These are phyloP conservation scores for Capillidium rhysosporum DNA, from an alignment of 371 early-diverging fungal species.

Conservation along the genomic window DNA sequence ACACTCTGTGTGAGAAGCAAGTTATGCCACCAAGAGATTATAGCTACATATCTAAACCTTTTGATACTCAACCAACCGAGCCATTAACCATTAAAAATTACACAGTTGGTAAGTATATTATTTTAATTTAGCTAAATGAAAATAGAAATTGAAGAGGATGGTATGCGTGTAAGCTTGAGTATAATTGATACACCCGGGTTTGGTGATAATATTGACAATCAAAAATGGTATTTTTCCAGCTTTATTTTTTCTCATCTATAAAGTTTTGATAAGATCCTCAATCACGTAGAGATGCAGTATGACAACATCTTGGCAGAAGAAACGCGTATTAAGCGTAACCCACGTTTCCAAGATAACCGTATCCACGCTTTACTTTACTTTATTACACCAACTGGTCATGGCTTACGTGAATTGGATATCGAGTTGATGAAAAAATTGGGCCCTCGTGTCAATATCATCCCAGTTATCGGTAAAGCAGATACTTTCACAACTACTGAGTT, in stretches of 20 bases:
- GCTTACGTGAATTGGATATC: conserved; percentile 90
- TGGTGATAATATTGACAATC: conserved; percentile 80
- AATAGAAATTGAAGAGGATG: conserved; percentile 87
- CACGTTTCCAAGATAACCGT: conserved; percentile 90
- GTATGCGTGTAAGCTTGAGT: conserved; percentile 64
- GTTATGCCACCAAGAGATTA: conserved; percentile 44
- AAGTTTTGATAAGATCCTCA: conserved; percentile 65
- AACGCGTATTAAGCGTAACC: conserved; percentile 81
- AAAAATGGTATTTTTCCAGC: conserved; percentile 30
- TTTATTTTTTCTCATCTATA: not conserved
- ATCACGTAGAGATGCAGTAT: conserved; percentile 85
- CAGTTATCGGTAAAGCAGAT: conserved; percentile 67
- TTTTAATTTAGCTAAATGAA: not conserved
- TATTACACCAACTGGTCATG: conserved; percentile 93
- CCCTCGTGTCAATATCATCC: conserved; percentile 86
- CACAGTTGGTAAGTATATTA: conserved; percentile 1
- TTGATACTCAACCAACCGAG: conserved; percentile 1
- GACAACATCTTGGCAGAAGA: conserved; percentile 94
- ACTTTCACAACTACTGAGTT: conserved; percentile 53
- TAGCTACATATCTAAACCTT: not conserved
- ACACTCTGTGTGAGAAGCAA: conserved; percentile 77
- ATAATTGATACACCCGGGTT: conserved; percentile 96
- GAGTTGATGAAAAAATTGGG: conserved; percentile 88
- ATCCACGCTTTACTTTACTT: conserved; percentile 96
- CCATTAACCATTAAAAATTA: conserved; percentile 1